Base-by-base conservation (phyloP, 345 rosid genomes). In the Rhodamnia rubescens region DNA sequence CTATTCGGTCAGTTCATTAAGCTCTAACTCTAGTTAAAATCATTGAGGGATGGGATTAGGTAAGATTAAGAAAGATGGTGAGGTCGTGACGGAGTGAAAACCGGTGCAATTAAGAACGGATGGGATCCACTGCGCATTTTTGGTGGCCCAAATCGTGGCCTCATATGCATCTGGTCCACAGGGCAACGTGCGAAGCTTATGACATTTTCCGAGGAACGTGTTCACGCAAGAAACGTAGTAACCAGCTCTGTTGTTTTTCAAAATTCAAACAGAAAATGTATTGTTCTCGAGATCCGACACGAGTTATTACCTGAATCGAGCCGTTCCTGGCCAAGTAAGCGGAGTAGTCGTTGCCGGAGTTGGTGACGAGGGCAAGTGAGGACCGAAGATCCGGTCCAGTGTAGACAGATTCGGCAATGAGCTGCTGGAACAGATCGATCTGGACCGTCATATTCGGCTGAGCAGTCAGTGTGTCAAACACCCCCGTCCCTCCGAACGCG, bases 401-500 rank as follows among this genome's bases (percentile, higher is more conserved):
- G 93, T 89, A 95, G 32, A 91, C 81, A 7, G 57, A 42, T 20
- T 80, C 52, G 4, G 90, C 88, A 36, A 87, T 84, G 49, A 91
- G 82, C 26, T 94, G 87, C 14, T 93, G 88, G 75, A 95, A 92
- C 83, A 85, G 89, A 85, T 88, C 92, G 55, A 95, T 95, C 85
- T 97, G 99, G 83, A 91, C 87, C 0, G 94, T 93, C 98, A 95
- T 93, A 85, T 97, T 94, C 27, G 98, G 98, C 11, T 78, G 84
- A 21, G 88, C 57, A 49, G 21, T 29, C 15, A 80, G 7, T 5
- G 98, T 93, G 47, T 92, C 88, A 56, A 97, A 94, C 59, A 95
- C 98, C 9, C 99, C 98, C 1, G 97, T 93, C 36, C 97, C 98
- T 80, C 98, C 99, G 40, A 85, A 91, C 1, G 98, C 99, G 83